Base-by-base conservation (phyloP, 345 rosid genomes). In the Citropsis articulata region DNA sequence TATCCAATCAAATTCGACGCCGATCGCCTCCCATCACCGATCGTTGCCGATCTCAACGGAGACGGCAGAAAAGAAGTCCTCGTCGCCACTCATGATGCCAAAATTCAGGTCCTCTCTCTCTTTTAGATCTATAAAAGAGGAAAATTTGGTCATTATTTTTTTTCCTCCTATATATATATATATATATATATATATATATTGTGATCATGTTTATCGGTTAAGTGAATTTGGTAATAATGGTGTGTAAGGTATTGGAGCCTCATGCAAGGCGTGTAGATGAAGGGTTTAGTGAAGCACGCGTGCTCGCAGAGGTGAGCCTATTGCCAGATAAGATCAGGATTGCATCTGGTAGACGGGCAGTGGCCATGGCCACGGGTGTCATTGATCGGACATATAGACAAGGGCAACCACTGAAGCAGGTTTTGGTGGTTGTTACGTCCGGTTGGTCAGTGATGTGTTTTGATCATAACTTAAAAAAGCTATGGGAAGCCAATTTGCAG, bases 391-490 rank as follows among this genome's bases (percentile, higher is more conserved):
- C 66, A 6, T 92, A 86, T 85, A 88, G 83, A 80, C 87, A 81
- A 50, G 96, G 95, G 3, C 91, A 88, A 50, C 98, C 96, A 6
- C 91, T 86, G 73, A 97, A 97, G 87, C 98, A 91, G 86, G 99
- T 94, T 73, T 73, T 97, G 88, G 98, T 94, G 48, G 98, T 94
- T 84, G 98, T 97, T 83, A 94, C 99, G 16, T 89, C 99, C 0
- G 98, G 93, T 61, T 94, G 98, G 98, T 86, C 87, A 9, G 99
- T 97, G 14, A 91, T 94, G 90, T 97, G 99, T 86, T 97, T 89
- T 72, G 98, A 97, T 90, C 99, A 97, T 75, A 97, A 94, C 86
- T 88, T 94, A 21, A 91, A 93, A 3, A 97, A 94, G 88, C 89
- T 97, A 4, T 97, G 98, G 99, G 99, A 97, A 80, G 85, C 82